Percentiles rank a stretch among this genome's conserved stretches.
Evolutionary conservation across 1,139 yeast genomes (phyloP).

Genomic region (Magnusiomyces paraingens): DNA sequence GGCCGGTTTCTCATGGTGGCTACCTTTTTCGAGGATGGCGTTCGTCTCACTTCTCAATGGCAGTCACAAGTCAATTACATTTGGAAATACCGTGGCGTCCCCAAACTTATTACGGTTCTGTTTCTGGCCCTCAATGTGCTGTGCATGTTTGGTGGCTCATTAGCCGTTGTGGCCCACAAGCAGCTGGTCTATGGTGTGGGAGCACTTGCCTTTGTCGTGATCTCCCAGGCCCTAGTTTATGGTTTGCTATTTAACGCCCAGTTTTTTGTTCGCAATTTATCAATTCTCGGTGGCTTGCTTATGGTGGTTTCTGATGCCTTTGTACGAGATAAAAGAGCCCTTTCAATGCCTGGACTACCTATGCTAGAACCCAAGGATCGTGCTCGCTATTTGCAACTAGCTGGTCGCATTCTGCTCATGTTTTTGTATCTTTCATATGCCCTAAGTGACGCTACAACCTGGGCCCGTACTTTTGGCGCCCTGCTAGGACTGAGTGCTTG

Average conservation of each 20-base stretch:
- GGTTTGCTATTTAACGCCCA: slow-evolving; percentile 79
- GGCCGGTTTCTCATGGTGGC: slow-evolving; percentile 91
- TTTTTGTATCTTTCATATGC: slow-evolving; percentile 83
- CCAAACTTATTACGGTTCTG: slow-evolving; percentile 65
- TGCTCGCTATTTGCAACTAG: slow-evolving; percentile 77
- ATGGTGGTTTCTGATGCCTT: slow-evolving; percentile 85
- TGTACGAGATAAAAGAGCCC: slow-evolving; percentile 68
- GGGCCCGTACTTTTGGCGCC: slow-evolving; percentile 34
- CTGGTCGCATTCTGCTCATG: slow-evolving; percentile 83
- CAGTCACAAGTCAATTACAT: slow-evolving; percentile 80
- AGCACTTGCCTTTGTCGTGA: slow-evolving; percentile 62
- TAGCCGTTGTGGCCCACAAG: slow-evolving; percentile 63
- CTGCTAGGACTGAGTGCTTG: slow-evolving; percentile 67
- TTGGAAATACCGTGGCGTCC: slow-evolving; percentile 72
- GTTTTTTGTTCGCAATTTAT: slow-evolving; percentile 78
- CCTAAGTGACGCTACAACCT: slow-evolving; percentile 67
- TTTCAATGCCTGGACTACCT: slow-evolving; percentile 85
- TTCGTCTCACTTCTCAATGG: slow-evolving; percentile 86
- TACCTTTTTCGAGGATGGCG: slow-evolving; percentile 86
- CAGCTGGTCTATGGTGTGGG: slow-evolving; percentile 67
- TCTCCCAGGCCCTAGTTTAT: slow-evolving; percentile 81
- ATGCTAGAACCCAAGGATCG: slow-evolving; percentile 76
- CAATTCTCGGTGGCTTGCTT: slow-evolving; percentile 88
- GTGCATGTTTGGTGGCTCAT: slow-evolving; percentile 68
- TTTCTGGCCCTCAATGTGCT: slow-evolving; percentile 60